These are phyloP conservation scores for Furcasterigmium furcatum DNA, from an alignment of 2,329 filamentous ascomycete genomes.

Conservation along the genomic window DNA sequence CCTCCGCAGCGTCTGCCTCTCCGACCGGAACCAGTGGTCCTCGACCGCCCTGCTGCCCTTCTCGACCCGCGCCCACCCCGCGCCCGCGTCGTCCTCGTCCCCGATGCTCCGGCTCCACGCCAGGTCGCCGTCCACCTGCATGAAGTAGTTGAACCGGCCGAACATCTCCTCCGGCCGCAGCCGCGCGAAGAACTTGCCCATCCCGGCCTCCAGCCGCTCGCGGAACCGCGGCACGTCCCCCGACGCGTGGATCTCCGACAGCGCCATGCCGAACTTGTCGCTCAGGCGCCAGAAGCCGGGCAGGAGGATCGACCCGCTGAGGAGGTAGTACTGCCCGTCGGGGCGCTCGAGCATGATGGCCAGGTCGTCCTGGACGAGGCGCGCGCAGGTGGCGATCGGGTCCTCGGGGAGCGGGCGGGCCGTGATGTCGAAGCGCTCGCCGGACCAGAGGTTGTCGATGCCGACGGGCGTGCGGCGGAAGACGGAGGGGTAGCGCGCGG, in stretches of 20 bases:
- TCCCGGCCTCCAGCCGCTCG: conserved; percentile 70
- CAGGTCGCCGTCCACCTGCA: conserved; percentile 77
- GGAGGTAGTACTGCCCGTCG: conserved; percentile 78
- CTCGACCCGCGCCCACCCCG: conserved; percentile 71
- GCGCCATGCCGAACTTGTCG: conserved; percentile 76
- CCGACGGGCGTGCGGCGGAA: conserved; percentile 61
- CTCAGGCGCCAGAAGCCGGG: conserved; percentile 79
- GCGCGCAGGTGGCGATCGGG: conserved; percentile 70
- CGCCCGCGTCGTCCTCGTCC: conserved; percentile 62
- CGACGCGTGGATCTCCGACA: conserved; percentile 75
- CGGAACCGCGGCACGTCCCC: conserved; percentile 72
- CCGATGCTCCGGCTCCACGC: conserved; percentile 77
- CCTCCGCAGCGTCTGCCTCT: conserved; percentile 67
- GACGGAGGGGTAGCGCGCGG: conserved; percentile 69
- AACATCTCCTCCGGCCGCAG: conserved; percentile 62
- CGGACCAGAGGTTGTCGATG: conserved; percentile 67
- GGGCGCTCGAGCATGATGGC: conserved; percentile 76
- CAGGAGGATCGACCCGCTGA: conserved; percentile 72
- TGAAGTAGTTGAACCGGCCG: conserved; percentile 76
- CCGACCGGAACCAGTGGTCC: conserved; percentile 74
- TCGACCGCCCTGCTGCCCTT: conserved; percentile 70
- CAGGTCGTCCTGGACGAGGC: conserved; percentile 76
- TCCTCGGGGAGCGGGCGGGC: conserved; percentile 67
- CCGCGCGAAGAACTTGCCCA: conserved; percentile 77
- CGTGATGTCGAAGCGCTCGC: conserved; percentile 67